Base-by-base conservation (phyloP, 306 rosid genomes). In the Dryas drummondii region DNA sequence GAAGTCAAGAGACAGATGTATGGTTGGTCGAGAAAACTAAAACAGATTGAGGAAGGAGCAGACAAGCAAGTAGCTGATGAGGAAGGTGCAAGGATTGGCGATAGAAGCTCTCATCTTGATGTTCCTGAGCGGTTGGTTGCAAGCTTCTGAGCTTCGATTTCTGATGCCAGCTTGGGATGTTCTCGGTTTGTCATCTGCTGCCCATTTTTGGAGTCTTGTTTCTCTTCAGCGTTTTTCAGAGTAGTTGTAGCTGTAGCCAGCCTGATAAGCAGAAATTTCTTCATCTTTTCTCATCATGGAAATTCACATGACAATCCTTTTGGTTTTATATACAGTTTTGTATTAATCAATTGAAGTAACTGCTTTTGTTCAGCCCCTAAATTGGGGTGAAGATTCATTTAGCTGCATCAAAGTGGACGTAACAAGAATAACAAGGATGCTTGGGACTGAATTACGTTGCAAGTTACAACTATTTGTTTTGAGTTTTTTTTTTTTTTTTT, bases 1-100 rank as follows among this genome's bases (percentile, higher is more conserved):
- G 97, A 91, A 69, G 56, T 84, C 22, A 87, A 88, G 82, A 86
- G 84, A 82, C 80, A 79, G 70, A 67, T 87, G 84, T 80, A 57
- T 22, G 82, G 81, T 22, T 85, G 79, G 75, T 80, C 82, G 4
- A 76, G 73, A 75, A 83, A 87, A 78, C 81, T 75, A 16, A 80
- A 84, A 77, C 80, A 85, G 86, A 52, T 74, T 14, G 84, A 76
- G 74, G 81, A 68, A 73, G 85, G 81, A 52, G 74, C 60, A 58
- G 79, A 62, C 22, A 68, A 62, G 6, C 77, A 77, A 80, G 88
- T 73, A 77, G 64, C 57, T 40, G 84, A 68, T 44, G 72, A 19
- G 10, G 66, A 51, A 64, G 13, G 47, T 12, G 48, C 69, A 51
- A 51, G 67, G 61, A 67, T 16, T 5, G 78, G 64, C 11, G 74